Base-by-base conservation (phyloP, 1,284 basidiomycete genomes). In the Trametes sp. region DNA sequence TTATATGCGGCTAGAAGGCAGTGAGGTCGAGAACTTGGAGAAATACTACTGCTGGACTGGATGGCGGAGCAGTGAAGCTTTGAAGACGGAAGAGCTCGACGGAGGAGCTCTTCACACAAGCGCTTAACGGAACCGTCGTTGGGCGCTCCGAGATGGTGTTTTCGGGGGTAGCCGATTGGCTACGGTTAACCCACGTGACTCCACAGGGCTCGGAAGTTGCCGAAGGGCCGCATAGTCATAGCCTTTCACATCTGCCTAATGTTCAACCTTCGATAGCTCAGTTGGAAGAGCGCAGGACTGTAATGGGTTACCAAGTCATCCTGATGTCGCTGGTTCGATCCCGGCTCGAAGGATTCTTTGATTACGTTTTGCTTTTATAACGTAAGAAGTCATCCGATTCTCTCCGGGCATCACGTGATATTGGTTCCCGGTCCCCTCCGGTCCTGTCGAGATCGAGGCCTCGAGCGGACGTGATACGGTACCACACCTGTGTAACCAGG, bases 201-300 rank as follows among this genome's bases (percentile, higher is more conserved):
- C n/a, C n/a, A n/a, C n/a, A n/a, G n/a, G n/a, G n/a, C n/a, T n/a
- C n/a, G 44, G 38, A 41, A 46, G 21, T 4, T 9, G 21, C 44
- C 21, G 44, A 5, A 23, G 24, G 8, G 9, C 23, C 46, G 26
- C 14, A 16, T 42, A 29, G 28, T 21, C 21, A 49, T 29, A 1
- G 19, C 16, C 29, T 29, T 6, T 28, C 19, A 29, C 5, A 7
- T 4, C 3, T 29, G 7, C 1, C 28, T 29, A 29, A 28, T 6
- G 7, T 28, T 29, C n/a, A 49, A 14, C 48, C 48, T 50, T 50
- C 48, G 48, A 50, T 50, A 50, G 48, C 48, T 50, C 48, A 50
- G 48, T n/a, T 50, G 48, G 48, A 50, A 50, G 48, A 50, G 48
- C 48, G 48, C 33, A 29, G 31, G 48, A 50, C 48, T 50, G 48